Evolutionary conservation across 2,329 filamentous ascomycete genomes (phyloP).

Genomic region (Nigrospora osmanthi): DNA sequence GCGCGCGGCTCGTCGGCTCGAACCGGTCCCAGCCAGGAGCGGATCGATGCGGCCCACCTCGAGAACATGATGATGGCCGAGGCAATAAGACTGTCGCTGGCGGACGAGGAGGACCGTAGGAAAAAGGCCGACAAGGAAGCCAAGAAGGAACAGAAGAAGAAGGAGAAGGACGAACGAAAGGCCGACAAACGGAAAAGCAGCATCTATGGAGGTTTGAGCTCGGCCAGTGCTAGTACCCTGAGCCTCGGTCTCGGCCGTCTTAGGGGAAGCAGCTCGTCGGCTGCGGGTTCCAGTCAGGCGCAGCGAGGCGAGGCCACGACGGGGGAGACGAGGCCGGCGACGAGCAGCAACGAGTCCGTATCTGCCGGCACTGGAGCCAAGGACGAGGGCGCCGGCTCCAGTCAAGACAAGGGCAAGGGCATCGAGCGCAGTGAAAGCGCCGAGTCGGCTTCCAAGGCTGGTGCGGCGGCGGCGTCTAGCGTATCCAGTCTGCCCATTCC

Average conservation of each 20-base stretch:
- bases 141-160: slow-evolving; percentile 76
- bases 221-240: slow-evolving; percentile 56
- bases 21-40: slow-evolving; percentile 10
- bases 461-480: slow-evolving; percentile 20
- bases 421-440: slow-evolving; percentile 46
- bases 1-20: slow-evolving; percentile 22
- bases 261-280: slow-evolving; percentile 46
- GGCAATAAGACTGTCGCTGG: slow-evolving; percentile 84
- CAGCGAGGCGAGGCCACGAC: too few relatives aligned
- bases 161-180: slow-evolving; percentile 79
- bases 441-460: slow-evolving; percentile 6
- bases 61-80: slow-evolving; percentile 99
- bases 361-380: slow-evolving; percentile 31
- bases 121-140: slow-evolving; percentile 75
- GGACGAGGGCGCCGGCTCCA: slow-evolving; percentile 21
- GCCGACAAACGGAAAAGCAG: slow-evolving; percentile 55
- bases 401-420: slow-evolving; percentile 58
- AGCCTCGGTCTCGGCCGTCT: slow-evolving; percentile 53
- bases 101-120: slow-evolving; percentile 86
- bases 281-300: slow-evolving; percentile 20
- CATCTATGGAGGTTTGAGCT: slow-evolving; percentile 31
- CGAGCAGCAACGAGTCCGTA: too few relatives aligned
- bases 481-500: slow-evolving; percentile 35
- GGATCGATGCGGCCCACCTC: slow-evolving; percentile 52
- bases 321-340: too few relatives aligned